phyloP scores from a whole-genome alignment of 345 rosid species.

The Clarkia xantiana region DNA sequence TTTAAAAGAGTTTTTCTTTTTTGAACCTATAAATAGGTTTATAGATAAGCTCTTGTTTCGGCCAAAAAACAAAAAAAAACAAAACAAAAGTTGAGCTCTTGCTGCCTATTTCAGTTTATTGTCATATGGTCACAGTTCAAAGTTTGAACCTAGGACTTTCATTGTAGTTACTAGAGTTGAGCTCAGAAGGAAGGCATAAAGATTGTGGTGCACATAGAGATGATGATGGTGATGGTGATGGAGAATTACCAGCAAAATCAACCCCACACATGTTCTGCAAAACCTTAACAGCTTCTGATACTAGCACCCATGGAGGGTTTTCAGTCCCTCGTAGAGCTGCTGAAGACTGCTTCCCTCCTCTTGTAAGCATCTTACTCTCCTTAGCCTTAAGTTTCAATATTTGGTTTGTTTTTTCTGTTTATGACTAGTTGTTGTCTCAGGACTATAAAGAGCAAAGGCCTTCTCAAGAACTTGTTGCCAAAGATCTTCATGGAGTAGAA shows the following conservation, averaged over 20 bases:
- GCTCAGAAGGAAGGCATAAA: constrained; percentile 45
- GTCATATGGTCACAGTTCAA: background rate
- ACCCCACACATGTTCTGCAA: constrained; percentile 88
- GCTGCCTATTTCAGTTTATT: no score
- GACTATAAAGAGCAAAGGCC: constrained; percentile 85
- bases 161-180: constrained; percentile 33
- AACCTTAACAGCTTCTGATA: constrained; percentile 82
- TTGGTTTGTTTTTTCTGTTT: background rate
- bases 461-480: constrained; percentile 79
- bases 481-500: constrained; percentile 76
- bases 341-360: constrained; percentile 79
- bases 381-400: background rate
- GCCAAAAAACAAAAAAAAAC: no score
- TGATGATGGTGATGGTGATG: constrained; percentile 37
- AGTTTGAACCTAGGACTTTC: background rate
- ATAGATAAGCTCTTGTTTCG: no score
- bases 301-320: constrained; percentile 92
- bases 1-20: no score
- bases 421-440: constrained; percentile 18
- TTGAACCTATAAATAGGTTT: no score
- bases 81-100: no score
- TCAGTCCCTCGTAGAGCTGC: constrained; percentile 88
- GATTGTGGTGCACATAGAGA: constrained; percentile 20
- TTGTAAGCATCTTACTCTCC: constrained; percentile 23
- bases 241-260: constrained; percentile 40